phyloP scores from a whole-genome alignment of 169 alveolate genomes.

The Plasmodium vivax region DNA sequence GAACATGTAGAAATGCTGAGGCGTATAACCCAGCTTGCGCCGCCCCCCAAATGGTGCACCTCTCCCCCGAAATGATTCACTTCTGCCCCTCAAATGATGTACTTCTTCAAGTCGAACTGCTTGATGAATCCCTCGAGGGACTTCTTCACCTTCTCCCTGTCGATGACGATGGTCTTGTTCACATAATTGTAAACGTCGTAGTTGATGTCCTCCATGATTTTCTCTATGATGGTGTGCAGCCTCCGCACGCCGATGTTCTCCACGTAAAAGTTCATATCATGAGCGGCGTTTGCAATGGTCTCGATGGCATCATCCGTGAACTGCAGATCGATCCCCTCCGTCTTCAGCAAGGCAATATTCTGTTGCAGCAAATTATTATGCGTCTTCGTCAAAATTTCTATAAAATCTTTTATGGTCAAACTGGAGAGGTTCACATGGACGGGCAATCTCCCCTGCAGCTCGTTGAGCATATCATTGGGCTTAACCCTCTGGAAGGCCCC shows the following conservation, averaged over 20 bases:
- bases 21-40: neutral
- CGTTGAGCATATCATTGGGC: slow-evolving; percentile 92
- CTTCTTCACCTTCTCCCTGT: slow-evolving; percentile 55
- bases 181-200: slow-evolving; percentile 63
- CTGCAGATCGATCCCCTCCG: slow-evolving; percentile 86
- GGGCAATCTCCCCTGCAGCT: slow-evolving; percentile 93
- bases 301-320: slow-evolving; percentile 85
- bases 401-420: slow-evolving; percentile 86
- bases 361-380: slow-evolving; percentile 86
- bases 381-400: slow-evolving; percentile 86
- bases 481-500: slow-evolving; percentile 92
- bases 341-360: slow-evolving; percentile 84
- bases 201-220: slow-evolving; percentile 71
- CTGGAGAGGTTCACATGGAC: slow-evolving; percentile 86
- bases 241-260: slow-evolving; percentile 94
- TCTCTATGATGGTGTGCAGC: slow-evolving; percentile 90
- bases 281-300: slow-evolving; percentile 77
- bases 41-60: neutral
- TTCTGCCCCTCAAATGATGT: slow-evolving; percentile 24
- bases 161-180: slow-evolving; percentile 36
- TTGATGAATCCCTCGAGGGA: slow-evolving; percentile 61
- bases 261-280: slow-evolving; percentile 85
- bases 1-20: neutral
- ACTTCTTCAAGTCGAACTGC: slow-evolving; percentile 68
- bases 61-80: neutral